Percentiles rank a stretch among this genome's conserved stretches.
These are phyloP conservation scores for Pythium sukuiense DNA, from an alignment of 352 stramenopile species.

Conservation along the genomic window DNA sequence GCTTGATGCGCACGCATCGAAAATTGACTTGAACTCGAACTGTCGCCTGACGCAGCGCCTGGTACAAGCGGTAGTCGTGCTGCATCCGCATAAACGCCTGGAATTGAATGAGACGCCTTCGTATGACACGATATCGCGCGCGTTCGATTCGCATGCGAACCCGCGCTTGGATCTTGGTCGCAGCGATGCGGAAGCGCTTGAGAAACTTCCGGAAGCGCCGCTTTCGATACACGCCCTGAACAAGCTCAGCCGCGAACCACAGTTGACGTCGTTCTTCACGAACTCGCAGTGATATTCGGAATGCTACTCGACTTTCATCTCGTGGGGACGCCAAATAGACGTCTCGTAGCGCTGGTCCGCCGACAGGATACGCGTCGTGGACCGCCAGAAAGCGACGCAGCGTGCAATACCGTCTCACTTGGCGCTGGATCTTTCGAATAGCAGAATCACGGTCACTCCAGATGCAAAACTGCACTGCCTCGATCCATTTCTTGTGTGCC, in stretches of 20 bases:
- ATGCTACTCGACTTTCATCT: constrained; percentile 30
- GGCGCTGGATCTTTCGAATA: constrained; percentile 50
- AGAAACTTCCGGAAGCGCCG: constrained; percentile 58
- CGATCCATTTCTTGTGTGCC: constrained; percentile 55
- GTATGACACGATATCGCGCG: constrained; percentile 30
- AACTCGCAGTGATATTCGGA: constrained; percentile 49
- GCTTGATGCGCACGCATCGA: constrained; percentile 42
- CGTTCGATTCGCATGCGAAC: constrained; percentile 52
- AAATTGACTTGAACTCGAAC: constrained; percentile 65
- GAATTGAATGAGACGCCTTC: constrained; percentile 47
- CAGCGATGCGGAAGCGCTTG: constrained; percentile 48
- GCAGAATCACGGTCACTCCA: constrained; percentile 59
- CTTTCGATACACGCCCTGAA: constrained; percentile 57
- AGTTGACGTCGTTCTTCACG: constrained; percentile 54
- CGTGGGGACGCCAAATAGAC: constrained; percentile 49
- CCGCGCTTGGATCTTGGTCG: constrained; percentile 58
- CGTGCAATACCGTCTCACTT: constrained; percentile 43
- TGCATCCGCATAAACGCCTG: constrained; percentile 60
- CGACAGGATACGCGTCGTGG: constrained; percentile 47
- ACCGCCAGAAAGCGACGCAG: constrained; percentile 39
- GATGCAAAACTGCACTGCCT: constrained; percentile 51
- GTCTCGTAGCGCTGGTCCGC: constrained; percentile 46
- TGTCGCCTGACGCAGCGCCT: constrained; percentile 40
- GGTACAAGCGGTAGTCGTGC: constrained; percentile 41
- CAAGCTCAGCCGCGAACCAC: constrained; percentile 53